Evolutionary conservation across 2,329 filamentous ascomycete species (phyloP), one percentile per base, ranked within the genome.

Genomic region (Arthrobotrys megalospora): DNA sequence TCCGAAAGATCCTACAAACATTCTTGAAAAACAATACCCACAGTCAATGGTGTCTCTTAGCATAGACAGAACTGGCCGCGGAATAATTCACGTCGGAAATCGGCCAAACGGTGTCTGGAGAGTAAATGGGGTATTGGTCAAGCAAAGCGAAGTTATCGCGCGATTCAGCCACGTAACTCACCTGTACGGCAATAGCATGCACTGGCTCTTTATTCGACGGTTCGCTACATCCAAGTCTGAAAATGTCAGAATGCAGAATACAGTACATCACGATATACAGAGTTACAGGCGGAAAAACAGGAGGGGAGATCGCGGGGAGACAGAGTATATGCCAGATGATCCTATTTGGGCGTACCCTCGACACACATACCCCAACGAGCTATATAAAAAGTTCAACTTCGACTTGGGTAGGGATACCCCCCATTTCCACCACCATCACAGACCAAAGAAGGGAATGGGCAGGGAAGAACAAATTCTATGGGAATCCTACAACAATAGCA

Each of bases 361-460:
- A 8, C 36, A 43, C 10, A 71, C 66, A 14, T 77, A 67, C 14
- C 38, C 60, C 0, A n/a, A 58, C 5, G 32, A 65, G 10, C 4
- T 19, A 2, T 66, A 48, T 19, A 66, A 62, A n/a, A 66, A 67
- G 3, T 43, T 16, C 3, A 53, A 28, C 19, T 77, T 66, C 24
- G 43, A 77, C 14, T 47, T 77, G 43, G 66, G 73, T 2, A 45
- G 43, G 1, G 34, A 70, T 21, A 67, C 73, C 0, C 73, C 73
- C n/a, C 73, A 77, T n/a, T 65, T 77, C 10, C 73, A 77, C n/a
- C 73, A 77, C 16, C 73, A 77, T 11, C 73, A 77, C n/a, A 47
- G 41, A 12, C 73, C 73, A 1, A 52, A 38, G 11, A 43, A 32
- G 0, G 41, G 34, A 5, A 19, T 19, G 21, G 53, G 21, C 41